A percentile compares a stretch with the other conserved stretches of the same genome.
These are phyloP conservation scores for Arthroderma sp. DNA, from an alignment of 2,329 filamentous ascomycete species.

Conservation along the genomic window DNA sequence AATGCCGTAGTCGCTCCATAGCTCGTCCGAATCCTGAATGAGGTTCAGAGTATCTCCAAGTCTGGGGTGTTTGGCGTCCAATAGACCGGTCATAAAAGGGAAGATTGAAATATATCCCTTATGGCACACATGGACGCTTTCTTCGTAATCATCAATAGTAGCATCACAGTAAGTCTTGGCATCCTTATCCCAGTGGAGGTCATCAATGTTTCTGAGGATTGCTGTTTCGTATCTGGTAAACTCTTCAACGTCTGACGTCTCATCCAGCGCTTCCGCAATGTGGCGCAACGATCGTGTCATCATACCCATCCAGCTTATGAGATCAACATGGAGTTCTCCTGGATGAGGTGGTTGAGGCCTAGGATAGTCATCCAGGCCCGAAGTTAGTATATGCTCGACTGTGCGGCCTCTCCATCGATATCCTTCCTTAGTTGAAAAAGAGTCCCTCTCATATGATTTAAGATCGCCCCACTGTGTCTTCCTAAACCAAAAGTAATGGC, in stretches of 20 bases:
- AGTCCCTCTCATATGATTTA: conserved; percentile 78
- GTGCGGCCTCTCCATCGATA: conserved; percentile 93
- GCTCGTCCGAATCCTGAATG: conserved; percentile 64
- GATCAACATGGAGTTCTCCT: conserved; percentile 86
- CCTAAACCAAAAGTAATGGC: conserved; percentile 90
- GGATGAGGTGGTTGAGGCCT: conserved; percentile 87
- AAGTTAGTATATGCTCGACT: conserved; percentile 75
- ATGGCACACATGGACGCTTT: conserved; percentile 80
- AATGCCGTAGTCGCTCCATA: conserved; percentile 87
- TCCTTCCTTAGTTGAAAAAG: conserved; percentile 77
- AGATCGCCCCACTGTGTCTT: conserved; percentile 83
- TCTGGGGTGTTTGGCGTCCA: conserved; percentile 60
- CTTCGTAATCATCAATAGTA: conserved; percentile 89
- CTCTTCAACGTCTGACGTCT: conserved; percentile 62
- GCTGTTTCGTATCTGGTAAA: conserved; percentile 61
- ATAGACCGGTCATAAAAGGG: conserved; percentile 74
- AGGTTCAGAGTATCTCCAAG: conserved; percentile 65
- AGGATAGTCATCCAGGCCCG: conserved; percentile 91
- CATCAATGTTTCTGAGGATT: conserved; percentile 75
- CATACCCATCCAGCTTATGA: conserved; percentile 95
- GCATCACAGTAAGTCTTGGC: conserved; percentile 84
- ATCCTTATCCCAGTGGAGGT: conserved; percentile 81
- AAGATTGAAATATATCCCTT: conserved; percentile 93
- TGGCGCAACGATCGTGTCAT: conserved; percentile 78
- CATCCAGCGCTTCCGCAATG: conserved; percentile 63